Percentiles rank a stretch among this genome's conserved stretches.
These are phyloP conservation scores for Pestalotiopsis sp. DNA, from an alignment of 2,329 filamentous ascomycete species.

Conservation along the genomic window DNA sequence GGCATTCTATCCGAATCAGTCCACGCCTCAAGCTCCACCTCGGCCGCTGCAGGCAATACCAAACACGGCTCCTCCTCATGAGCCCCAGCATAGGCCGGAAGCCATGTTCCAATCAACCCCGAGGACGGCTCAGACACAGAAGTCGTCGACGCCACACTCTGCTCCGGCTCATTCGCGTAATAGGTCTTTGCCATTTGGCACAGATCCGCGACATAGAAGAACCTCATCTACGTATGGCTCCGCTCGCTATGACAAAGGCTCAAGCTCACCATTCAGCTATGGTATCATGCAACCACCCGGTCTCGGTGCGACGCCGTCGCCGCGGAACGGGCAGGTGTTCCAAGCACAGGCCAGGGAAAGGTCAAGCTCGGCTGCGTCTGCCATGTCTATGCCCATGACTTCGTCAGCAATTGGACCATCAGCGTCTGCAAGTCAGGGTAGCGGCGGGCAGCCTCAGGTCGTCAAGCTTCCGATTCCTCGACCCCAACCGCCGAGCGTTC, in stretches of 20 bases:
- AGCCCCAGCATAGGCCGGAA: neutral
- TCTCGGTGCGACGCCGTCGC: conserved; percentile 32
- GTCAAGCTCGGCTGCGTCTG: conserved; percentile 32
- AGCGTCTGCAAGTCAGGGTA: conserved; percentile 33
- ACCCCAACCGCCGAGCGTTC: conserved; percentile 37
- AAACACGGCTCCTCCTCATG: neutral
- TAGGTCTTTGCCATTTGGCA: conserved; percentile 29
- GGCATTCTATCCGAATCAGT: conserved; percentile 12
- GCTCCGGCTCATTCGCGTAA: conserved; percentile 26
- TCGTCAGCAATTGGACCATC: conserved; percentile 36
- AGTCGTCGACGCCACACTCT: conserved; percentile 4
- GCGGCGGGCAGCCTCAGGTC: conserved; percentile 24
- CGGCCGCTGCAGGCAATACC: conserved; percentile 15
- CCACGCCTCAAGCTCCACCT: conserved; percentile 7
- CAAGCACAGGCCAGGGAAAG: conserved; percentile 34
- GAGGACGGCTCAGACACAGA: conserved; percentile 5
- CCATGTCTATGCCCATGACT: conserved; percentile 35
- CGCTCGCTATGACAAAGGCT: conserved; percentile 27
- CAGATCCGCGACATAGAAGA: conserved; percentile 32
- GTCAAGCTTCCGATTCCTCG: conserved; percentile 19
- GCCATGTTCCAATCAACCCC: neutral
- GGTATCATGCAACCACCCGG: conserved; percentile 33
- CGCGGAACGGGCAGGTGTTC: conserved; percentile 34
- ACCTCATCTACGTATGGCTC: conserved; percentile 34
- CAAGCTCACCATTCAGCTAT: conserved; percentile 35